phyloP scores from a whole-genome alignment of 2,329 filamentous ascomycete species.

The Samsoniella hepiali region DNA sequence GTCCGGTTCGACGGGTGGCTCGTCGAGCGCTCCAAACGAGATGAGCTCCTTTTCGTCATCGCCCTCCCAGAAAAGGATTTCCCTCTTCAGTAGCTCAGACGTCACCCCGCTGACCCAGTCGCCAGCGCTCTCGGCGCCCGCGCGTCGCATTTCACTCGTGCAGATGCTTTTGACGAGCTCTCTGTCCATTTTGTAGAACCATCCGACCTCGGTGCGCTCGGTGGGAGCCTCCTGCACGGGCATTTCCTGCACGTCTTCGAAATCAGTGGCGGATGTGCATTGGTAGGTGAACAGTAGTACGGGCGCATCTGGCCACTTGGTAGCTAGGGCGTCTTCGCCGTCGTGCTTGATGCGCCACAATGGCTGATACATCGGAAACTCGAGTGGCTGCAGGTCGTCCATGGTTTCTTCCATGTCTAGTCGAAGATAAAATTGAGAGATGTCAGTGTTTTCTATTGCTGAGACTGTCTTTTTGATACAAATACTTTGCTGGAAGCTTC shows the following conservation, averaged over 20 bases:
- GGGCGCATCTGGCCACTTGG: not conserved
- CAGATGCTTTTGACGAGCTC: not conserved
- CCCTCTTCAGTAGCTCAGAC: not conserved
- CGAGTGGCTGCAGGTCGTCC: not conserved
- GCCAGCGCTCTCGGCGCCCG: not conserved
- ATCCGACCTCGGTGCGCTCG: not conserved
- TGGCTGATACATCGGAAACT: conserved; percentile 8
- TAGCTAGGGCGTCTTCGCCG: not conserved
- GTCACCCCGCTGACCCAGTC: not conserved
- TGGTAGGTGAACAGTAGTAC: not conserved
- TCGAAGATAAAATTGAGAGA: too few relatives aligned
- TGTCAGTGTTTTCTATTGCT: too few relatives aligned
- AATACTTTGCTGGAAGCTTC: not conserved
- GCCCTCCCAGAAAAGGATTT: conserved; percentile 5
- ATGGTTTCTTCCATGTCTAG: not conserved
- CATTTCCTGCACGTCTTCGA: not conserved
- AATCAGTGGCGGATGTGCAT: not conserved
- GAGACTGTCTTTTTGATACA: not conserved
- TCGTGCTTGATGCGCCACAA: conserved; percentile 10
- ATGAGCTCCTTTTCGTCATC: conserved; percentile 8
- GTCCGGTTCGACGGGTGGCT: not conserved
- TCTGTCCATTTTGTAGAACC: conserved; percentile 8
- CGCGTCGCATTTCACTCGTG: not conserved
- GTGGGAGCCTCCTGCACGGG: not conserved
- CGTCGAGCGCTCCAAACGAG: conserved; percentile 7